These are phyloP conservation scores for Choiromyces venosus DNA, from an alignment of 495 filamentous ascomycete species.

Conservation along the genomic window DNA sequence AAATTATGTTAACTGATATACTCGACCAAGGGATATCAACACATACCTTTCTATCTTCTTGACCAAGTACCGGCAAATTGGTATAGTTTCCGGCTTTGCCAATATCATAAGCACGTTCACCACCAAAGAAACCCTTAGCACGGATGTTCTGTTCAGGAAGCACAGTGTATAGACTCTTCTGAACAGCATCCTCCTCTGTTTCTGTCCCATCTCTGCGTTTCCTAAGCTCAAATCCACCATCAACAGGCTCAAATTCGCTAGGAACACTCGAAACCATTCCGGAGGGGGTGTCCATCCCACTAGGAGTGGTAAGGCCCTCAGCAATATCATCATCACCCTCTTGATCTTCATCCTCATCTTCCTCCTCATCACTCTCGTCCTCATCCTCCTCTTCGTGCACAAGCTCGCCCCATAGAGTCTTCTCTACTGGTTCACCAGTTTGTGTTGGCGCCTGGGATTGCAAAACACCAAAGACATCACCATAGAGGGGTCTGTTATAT, in stretches of 20 bases:
- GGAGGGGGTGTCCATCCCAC: conserved; percentile 73
- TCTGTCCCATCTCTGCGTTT: conserved; percentile 82
- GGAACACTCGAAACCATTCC: conserved; percentile 74
- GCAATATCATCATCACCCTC: conserved; percentile 64
- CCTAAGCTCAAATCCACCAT: conserved; percentile 84
- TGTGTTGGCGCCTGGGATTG: conserved; percentile 51
- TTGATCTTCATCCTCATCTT: conserved; percentile 65
- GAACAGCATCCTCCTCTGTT: conserved; percentile 71
- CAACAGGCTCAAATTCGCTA: conserved; percentile 64
- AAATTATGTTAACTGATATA: conserved; percentile 5
- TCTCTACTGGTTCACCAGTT: conserved; percentile 76
- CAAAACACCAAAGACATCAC: conserved; percentile 85
- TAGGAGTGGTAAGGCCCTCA: conserved; percentile 65
- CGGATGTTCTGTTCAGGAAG: conserved; percentile 78
- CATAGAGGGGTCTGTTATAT: conserved; percentile 80
- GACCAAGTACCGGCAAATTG: conserved; percentile 66
- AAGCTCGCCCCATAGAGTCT: conserved; percentile 88
- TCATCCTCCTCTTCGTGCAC: conserved; percentile 75
- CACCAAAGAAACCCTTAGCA: conserved; percentile 90
- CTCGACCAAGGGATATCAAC: background rate
- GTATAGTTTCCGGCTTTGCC: conserved; percentile 48
- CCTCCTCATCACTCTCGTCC: conserved; percentile 68
- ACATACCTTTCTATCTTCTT: conserved; percentile 60
- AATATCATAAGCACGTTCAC: conserved; percentile 87
- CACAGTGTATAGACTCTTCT: conserved; percentile 77